Evolutionary conservation across 2,329 filamentous ascomycete species (phyloP).

Genomic region (Purpureocillium takamizusanense): DNA sequence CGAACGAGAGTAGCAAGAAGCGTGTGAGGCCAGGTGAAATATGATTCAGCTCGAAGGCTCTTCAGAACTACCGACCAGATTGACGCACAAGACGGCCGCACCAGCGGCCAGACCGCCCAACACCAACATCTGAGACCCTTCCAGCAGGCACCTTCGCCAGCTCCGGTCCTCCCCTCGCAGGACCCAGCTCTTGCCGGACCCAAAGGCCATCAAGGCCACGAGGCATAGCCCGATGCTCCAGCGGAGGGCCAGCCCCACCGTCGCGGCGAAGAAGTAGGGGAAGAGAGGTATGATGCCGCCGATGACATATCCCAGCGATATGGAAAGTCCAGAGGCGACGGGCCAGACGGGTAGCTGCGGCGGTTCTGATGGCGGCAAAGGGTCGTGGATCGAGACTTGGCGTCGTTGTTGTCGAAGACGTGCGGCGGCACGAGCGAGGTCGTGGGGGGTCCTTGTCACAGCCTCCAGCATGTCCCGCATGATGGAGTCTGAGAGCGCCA

Average conservation of each 20-base stretch:
- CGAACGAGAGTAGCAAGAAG: no score
- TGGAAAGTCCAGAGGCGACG: constrained; percentile 44
- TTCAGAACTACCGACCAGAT: constrained; percentile 10
- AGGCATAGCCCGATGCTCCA: constrained; percentile 47
- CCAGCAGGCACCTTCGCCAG: constrained; percentile 14
- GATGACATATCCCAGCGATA: constrained; percentile 52
- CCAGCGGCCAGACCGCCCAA: constrained; percentile 22
- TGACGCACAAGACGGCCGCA: constrained; percentile 20
- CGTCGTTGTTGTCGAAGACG: constrained; percentile 8
- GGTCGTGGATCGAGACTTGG: background rate
- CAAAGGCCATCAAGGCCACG: constrained; percentile 45
- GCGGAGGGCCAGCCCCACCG: constrained; percentile 32
- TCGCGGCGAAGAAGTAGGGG: constrained; percentile 47
- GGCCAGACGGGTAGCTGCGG: constrained; percentile 21
- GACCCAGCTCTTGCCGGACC: constrained; percentile 42
- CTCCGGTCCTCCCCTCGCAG: constrained; percentile 12
- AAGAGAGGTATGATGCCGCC: constrained; percentile 54
- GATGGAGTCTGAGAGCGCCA: constrained; percentile 15
- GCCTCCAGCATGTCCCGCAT: constrained; percentile 15
- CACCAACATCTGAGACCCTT: constrained; percentile 24
- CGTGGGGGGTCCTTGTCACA: constrained; percentile 19
- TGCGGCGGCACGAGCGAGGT: constrained; percentile 13
- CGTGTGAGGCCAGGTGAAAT: no score
- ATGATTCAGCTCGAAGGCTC: background rate
- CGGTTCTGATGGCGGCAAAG: constrained; percentile 9